Evolutionary conservation across 345 rosid genomes (phyloP).

Genomic region (Cardamine chenopodiifolia): DNA sequence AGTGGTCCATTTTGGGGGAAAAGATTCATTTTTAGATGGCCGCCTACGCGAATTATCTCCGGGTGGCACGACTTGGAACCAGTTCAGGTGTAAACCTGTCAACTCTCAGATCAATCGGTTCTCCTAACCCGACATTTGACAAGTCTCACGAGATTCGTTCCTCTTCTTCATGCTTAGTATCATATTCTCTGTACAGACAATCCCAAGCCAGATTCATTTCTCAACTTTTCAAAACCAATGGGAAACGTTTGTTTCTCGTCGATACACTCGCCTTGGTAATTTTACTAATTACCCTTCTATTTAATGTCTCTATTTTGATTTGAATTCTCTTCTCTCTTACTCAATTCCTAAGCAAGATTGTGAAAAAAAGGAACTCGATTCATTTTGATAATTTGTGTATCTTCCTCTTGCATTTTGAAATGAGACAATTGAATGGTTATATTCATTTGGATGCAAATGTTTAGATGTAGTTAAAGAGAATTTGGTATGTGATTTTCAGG

Average conservation of each 20-base stretch:
- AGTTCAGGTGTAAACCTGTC: slow-evolving; percentile 34
- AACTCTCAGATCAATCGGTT: slow-evolving; percentile 45
- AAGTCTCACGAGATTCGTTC: slow-evolving; percentile 25
- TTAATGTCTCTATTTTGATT: not conserved
- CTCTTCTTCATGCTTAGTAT: slow-evolving; percentile 27
- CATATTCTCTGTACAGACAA: slow-evolving; percentile 40
- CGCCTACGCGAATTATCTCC: slow-evolving; percentile 50
- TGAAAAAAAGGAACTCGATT: not conserved
- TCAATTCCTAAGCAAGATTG: not conserved
- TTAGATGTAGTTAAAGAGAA: not conserved
- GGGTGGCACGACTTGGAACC: slow-evolving; percentile 48
- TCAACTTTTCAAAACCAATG: slow-evolving; percentile 61
- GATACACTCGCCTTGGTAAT: slow-evolving; percentile 86
- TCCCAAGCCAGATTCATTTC: slow-evolving; percentile 48
- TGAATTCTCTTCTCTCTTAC: not conserved
- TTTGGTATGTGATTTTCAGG: slow-evolving; percentile 49
- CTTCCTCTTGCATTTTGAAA: not conserved
- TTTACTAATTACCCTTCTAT: slow-evolving; percentile 34
- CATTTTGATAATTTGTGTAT: not conserved
- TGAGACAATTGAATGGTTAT: not conserved
- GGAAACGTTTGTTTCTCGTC: slow-evolving; percentile 74
- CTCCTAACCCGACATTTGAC: slow-evolving; percentile 28
- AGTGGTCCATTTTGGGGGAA: not conserved
- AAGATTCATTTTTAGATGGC: slow-evolving; percentile 42
- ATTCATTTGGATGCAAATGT: not conserved